Base-by-base conservation (phyloP, 1,139 yeast genomes). In the Diutina neorugosa region DNA sequence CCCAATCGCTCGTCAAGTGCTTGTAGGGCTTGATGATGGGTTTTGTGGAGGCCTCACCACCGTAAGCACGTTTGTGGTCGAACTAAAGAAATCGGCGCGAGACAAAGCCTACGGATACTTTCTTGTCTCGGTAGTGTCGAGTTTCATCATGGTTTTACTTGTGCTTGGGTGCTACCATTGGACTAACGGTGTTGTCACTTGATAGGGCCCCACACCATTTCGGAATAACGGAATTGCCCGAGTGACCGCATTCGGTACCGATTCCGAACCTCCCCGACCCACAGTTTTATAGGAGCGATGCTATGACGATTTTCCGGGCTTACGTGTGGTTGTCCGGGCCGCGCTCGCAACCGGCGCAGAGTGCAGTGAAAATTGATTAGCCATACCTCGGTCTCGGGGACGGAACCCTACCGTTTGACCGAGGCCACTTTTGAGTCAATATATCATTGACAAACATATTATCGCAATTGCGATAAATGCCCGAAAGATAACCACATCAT, bases 1-100 rank as follows among this genome's bases (percentile, higher is more conserved):
- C 41, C 48, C 60, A 0, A 59, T 76, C 2, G 66, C 75, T 1
- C 77, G 86, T 57, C 79, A 77, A 43, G 79, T 84, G 2, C 60
- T 86, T 0, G 61, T 60, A 9, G 95, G 87, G 0, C 65, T 88
- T 1, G 73, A 70, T 12, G 78, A 79, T 58, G 96, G 96, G 0
- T 84, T 82, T 57, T 84, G 94, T 63, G 96, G 96, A 0, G 75
- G 82, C 4, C 66, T 87, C 51, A 82, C 93, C 42, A 90, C 96
- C 0, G 79, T 87, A 42, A 82, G 90, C 54, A 84, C 96, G 0
- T 84, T 89, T 60, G 76, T 86, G 3, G 80, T 77, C 37, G 96
- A 90, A 63, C 64, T 87, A 47, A 71, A 71, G 58, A 70, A 69
- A 0, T 60, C 83, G 12, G 59, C 60, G 16, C 57, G 65, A 2